Evolutionary conservation across 192 early-diverging fungal genomes (phyloP).

Genomic region (Umbelopsis sp.): DNA sequence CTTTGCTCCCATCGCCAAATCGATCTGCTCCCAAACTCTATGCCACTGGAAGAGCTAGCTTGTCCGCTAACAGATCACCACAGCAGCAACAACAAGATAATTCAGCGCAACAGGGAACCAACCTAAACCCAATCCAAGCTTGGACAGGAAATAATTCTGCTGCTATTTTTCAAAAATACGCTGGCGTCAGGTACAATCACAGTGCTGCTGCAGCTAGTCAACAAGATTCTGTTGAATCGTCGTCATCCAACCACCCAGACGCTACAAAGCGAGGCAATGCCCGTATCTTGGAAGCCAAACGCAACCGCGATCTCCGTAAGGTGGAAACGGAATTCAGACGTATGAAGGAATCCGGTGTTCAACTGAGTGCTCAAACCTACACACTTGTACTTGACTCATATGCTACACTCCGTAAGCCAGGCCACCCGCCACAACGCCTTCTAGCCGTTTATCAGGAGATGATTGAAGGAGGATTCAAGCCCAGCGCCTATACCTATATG

Average conservation of each 20-base stretch:
- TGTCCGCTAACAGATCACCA: neutral
- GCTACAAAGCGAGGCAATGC: conserved; percentile 26
- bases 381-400: conserved; percentile 36
- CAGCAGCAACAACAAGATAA: neutral
- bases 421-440: conserved; percentile 22
- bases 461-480: conserved; percentile 17
- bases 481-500: conserved; percentile 28
- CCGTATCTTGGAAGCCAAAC: conserved; percentile 27
- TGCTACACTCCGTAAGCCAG: conserved; percentile 31
- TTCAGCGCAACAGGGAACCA: neutral
- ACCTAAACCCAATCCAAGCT: neutral
- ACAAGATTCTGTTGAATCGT: neutral
- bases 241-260: neutral
- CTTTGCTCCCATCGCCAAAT: neutral
- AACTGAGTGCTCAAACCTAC: conserved; percentile 35
- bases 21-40: neutral
- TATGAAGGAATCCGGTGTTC: conserved; percentile 28
- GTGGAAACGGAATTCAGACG: conserved; percentile 25
- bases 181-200: conserved; percentile 19
- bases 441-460: conserved; percentile 39
- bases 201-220: conserved; percentile 3
- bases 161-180: conserved; percentile 7
- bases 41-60: neutral
- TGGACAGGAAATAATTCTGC: conserved; percentile 11
- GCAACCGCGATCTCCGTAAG: conserved; percentile 28